These are phyloP conservation scores for Nepenthes mirabilis DNA, from an alignment of 148 eudicot species.

Conservation along the genomic window DNA sequence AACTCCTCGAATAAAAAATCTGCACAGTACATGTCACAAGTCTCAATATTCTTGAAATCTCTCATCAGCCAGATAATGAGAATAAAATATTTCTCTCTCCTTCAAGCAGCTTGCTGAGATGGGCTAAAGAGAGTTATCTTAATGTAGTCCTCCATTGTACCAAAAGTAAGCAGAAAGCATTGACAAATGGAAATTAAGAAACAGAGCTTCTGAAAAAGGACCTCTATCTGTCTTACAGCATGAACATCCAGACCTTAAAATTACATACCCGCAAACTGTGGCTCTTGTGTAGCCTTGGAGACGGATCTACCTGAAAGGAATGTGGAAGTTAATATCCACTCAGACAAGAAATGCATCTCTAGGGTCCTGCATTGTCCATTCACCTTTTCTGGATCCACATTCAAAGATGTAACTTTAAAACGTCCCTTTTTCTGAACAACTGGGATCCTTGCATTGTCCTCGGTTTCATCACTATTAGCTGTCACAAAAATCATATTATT, in stretches of 20 bases:
- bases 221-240: too few relatives aligned
- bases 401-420: slow-evolving; percentile 79
- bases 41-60: too few relatives aligned
- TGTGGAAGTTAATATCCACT: not conserved
- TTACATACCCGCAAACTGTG: slow-evolving; percentile 66
- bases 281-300: slow-evolving; percentile 51
- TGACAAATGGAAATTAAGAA: too few relatives aligned
- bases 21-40: too few relatives aligned
- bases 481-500: slow-evolving; percentile 1
- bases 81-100: too few relatives aligned
- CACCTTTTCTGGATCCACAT: slow-evolving; percentile 79
- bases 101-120: too few relatives aligned
- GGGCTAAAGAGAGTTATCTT: too few relatives aligned
- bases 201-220: too few relatives aligned
- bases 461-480: slow-evolving; percentile 53
- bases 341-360: not conserved
- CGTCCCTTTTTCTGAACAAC: slow-evolving; percentile 84
- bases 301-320: slow-evolving; percentile 21
- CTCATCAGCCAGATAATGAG: too few relatives aligned
- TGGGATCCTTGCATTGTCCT: slow-evolving; percentile 43
- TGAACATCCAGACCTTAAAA: not conserved
- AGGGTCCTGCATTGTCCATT: not conserved
- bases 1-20: too few relatives aligned
- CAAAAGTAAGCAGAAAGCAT: too few relatives aligned
- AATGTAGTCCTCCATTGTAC: too few relatives aligned